These are phyloP conservation scores for Tremella yokohamensis DNA, from an alignment of 768 basidiomycete species.

Conservation along the genomic window DNA sequence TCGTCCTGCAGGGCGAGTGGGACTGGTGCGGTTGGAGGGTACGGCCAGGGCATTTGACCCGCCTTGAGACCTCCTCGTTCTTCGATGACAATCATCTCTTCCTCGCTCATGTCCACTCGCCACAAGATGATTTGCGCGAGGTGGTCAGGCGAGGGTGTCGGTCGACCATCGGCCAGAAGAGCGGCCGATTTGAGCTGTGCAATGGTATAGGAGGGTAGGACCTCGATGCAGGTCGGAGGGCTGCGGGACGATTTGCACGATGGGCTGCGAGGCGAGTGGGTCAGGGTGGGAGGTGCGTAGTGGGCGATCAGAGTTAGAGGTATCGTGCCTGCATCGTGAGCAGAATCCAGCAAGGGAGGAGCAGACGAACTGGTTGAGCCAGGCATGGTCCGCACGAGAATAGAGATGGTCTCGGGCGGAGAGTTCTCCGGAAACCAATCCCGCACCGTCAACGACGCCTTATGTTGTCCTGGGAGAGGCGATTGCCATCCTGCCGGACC, in stretches of 20 bases:
- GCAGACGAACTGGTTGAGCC: conserved; percentile 17
- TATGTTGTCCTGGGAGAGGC: background rate
- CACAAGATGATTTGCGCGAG: conserved; percentile 36
- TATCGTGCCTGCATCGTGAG: background rate
- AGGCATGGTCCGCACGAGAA: conserved; percentile 31
- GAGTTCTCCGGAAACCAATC: conserved; percentile 27
- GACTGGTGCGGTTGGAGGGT: conserved; percentile 42
- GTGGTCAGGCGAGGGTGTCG: conserved; percentile 5
- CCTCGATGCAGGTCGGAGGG: conserved; percentile 33
- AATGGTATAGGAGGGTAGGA: conserved; percentile 27
- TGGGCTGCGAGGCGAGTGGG: background rate
- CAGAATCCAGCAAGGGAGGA: background rate
- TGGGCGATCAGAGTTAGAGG: conserved; percentile 34
- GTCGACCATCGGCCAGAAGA: conserved; percentile 30
- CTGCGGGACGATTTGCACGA: conserved; percentile 4
- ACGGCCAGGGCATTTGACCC: conserved; percentile 51
- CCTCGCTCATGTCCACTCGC: conserved; percentile 47
- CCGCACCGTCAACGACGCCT: conserved; percentile 8
- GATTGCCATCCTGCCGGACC: conserved; percentile 18
- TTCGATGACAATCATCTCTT: conserved; percentile 46
- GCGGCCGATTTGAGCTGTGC: conserved; percentile 35
- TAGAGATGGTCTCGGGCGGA: conserved; percentile 31
- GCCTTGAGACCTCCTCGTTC: conserved; percentile 39
- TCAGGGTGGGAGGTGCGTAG: conserved; percentile 21
- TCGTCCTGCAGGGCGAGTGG: conserved; percentile 30